Conservation (phyloP, 805 yeast species). For the Candida ovalis region DNA sequence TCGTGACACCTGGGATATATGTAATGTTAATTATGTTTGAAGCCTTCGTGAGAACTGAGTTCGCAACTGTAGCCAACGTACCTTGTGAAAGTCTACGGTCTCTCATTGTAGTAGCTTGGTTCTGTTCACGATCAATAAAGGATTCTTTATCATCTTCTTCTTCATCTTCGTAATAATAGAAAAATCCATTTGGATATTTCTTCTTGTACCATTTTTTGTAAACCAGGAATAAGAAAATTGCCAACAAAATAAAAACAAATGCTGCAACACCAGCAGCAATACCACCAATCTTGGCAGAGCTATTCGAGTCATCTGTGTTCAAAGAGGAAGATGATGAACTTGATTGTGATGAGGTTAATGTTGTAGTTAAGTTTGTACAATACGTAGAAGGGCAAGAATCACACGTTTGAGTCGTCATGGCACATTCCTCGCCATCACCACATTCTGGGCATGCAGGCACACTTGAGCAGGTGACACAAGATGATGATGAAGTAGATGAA, state of each 20-base stretch:
- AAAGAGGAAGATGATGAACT: background rate
- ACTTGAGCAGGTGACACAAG: slow-evolving; percentile 30
- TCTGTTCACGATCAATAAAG: slow-evolving; percentile 9
- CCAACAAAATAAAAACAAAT: slow-evolving; percentile 40
- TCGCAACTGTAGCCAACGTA: slow-evolving; percentile 40
- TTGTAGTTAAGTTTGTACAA: slow-evolving; percentile 37
- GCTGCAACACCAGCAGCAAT: slow-evolving; percentile 74
- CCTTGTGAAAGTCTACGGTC: slow-evolving; percentile 28
- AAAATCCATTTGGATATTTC: slow-evolving; percentile 29
- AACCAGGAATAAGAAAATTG: slow-evolving; percentile 36
- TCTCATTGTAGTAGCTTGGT: slow-evolving; percentile 16
- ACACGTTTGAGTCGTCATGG: slow-evolving; percentile 54
- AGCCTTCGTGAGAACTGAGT: slow-evolving; percentile 71
- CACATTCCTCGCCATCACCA: slow-evolving; percentile 48
- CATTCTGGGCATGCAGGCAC: slow-evolving; percentile 54
- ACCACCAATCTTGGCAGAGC: slow-evolving; percentile 44
- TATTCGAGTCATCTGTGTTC: slow-evolving; percentile 4
- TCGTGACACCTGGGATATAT: slow-evolving; percentile 90
- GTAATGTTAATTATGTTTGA: slow-evolving; percentile 89
- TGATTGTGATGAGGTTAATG: slow-evolving; percentile 14
- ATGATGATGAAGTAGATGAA: background rate
- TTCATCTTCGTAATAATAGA: slow-evolving; percentile 29
- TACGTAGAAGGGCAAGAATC: slow-evolving; percentile 49
- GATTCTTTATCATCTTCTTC: slow-evolving; percentile 22
- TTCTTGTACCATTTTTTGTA: slow-evolving; percentile 41